Evolutionary conservation across 73 alveolate genomes (phyloP), one percentile per base, ranked within the genome.

Genomic region (Paramecium sonneborni): DNA sequence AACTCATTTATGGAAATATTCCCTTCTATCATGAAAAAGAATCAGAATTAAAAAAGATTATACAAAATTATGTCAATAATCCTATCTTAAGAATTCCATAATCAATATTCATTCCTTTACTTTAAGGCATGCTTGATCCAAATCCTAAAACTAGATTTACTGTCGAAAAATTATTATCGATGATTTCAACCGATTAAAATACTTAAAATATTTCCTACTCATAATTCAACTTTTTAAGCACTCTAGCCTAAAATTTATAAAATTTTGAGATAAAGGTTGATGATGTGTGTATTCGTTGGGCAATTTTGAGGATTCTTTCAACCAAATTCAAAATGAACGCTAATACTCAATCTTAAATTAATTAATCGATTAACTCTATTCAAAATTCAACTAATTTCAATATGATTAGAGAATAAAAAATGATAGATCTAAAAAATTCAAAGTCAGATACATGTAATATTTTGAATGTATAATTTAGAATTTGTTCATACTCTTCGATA

Each of bases 1-100:
- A 34, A 8, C 34, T 68, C 30, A 85, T 91, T 11, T 93, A 90
- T 69, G 93, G 93, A 0, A 41, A 24, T 21, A 67, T 92, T 7
- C 96, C 96, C 18, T 93, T 93, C 43, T 43, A 86, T n/a, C 62
- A 57, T 28, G 85, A 14, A 21, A 92, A 84, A 56, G 26, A 24
- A 38, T 52, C 68, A 4, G 68, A 52, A 18, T 52, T 52, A 52
- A 52, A 52, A 30, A 52, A 52, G 18, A 52, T 52, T 0, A n/a
- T 52, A 18, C 34, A 52, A 52, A 52, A 52, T 18, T 52, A 52
- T 5, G 68, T 52, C 68, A 52, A 52, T 18, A 52, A 18, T 18
- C 68, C 68, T 0, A 52, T 52, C 14, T 18, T 52, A 18, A 52
- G 15, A 52, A 52, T 52, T 28, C 30, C 68, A 18, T 4, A 52